Evolutionary conservation across 2,329 filamentous ascomycete species (phyloP).

Genomic region (Apiospora rasikravindrae): DNA sequence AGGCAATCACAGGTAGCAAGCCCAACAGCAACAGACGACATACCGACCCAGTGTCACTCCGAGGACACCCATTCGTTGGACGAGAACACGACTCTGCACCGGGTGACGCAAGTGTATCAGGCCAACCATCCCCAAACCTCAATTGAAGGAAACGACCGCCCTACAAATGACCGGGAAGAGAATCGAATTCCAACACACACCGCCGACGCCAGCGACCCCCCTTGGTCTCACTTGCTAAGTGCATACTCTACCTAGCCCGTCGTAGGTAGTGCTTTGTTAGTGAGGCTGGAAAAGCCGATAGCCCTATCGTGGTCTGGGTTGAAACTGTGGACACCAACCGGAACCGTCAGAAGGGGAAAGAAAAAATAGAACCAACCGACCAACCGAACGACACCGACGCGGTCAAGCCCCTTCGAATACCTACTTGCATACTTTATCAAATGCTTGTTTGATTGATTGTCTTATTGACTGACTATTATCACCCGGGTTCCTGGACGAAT

Average conservation of each 20-base stretch:
- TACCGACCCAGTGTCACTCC: not conserved
- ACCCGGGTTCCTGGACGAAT: not conserved
- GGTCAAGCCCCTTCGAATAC: not conserved
- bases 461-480: not conserved
- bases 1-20: not conserved
- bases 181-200: not conserved
- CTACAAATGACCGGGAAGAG: not conserved
- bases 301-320: not conserved
- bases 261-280: constrained; percentile 2
- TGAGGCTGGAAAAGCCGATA: constrained; percentile 12
- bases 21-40: not conserved
- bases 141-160: not conserved
- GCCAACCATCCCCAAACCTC: not conserved
- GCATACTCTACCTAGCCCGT: not conserved
- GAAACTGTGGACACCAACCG: constrained; percentile 10
- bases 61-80: not conserved
- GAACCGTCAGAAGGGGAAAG: not conserved
- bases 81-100: not conserved
- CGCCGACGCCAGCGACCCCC: not conserved
- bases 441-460: no score
- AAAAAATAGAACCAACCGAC: not conserved
- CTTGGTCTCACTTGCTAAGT: not conserved
- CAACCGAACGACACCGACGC: not conserved
- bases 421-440: not conserved
- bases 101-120: not conserved